Evolutionary conservation across 805 yeast genomes (phyloP), one percentile per base, ranked within the genome.

Genomic region (Candida ponderosae): DNA sequence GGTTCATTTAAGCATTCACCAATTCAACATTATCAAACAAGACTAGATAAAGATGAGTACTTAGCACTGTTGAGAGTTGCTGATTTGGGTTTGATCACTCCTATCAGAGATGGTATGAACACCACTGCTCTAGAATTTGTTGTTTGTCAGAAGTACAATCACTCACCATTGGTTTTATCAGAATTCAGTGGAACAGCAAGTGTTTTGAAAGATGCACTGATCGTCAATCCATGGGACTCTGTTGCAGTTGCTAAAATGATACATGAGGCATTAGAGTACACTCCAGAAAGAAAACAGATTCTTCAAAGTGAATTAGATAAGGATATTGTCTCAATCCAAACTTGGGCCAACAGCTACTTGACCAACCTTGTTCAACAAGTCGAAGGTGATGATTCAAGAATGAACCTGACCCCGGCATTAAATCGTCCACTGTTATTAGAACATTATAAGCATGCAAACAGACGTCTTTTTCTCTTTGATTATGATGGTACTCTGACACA

Each of bases 401-500:
- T 69, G 32, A 64, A 68, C 20, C 72, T 79, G 33, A 84, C 90
- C 0, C 97, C 98, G 1, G 81, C 88, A 14, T 68, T 89, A 47
- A 86, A 90, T 56, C 68, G 84, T 38, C 85, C 87, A 4, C 54
- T 70, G 29, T 57, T 90, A 42, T 62, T 75, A 39, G 65, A 72
- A 18, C 70, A 72, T 40, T 93, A 86, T 57, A 57, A 70, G 33
- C 46, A 57, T 18, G 76, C 96, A 0, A 43, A 73, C 26, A 72
- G 82, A 48, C 72, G 97, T 43, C 62, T 93, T 40, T 87, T 93
- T 50, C 59, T 93, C 49, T 89, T 93, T 62, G 99, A 93, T 62
- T 93, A 93, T 57, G 99, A 93, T 57, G 99, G 99, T 21, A 93
- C 99, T 1, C 68, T 93, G 47, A 87, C 98, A 0, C 97, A 97